A percentile compares a stretch with the other conserved stretches of the same genome.
Evolutionary conservation across 495 filamentous ascomycete species (phyloP).

Genomic region (Neurospora tetrasperma): DNA sequence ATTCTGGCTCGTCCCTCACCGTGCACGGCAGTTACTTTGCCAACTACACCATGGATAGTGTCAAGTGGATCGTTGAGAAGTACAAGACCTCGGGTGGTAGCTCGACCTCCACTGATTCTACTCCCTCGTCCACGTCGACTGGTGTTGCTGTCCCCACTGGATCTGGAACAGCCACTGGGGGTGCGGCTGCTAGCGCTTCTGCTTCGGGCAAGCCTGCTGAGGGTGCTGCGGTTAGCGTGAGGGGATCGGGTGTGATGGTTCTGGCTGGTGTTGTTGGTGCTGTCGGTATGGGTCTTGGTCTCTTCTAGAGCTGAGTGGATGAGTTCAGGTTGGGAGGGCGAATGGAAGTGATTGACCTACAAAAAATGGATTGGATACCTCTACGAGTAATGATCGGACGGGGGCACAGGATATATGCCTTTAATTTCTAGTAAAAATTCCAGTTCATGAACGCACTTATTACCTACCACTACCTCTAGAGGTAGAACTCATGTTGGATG

Average conservation of each 20-base stretch:
- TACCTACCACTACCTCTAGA: too few relatives aligned
- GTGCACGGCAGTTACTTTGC: slow-evolving; percentile 17
- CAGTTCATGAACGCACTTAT: not conserved
- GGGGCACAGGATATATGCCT: not conserved
- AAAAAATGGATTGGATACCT: not conserved
- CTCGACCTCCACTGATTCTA: not conserved
- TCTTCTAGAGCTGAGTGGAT: not conserved
- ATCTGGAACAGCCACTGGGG: not conserved
- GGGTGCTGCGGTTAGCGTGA: not conserved
- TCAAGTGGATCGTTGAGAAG: slow-evolving; percentile 13
- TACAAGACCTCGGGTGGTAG: slow-evolving; percentile 8
- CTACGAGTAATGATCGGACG: not conserved
- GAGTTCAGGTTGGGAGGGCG: not conserved
- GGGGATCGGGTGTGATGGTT: not conserved
- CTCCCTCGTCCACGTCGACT: not conserved
- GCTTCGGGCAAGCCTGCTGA: not conserved
- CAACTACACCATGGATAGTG: slow-evolving; percentile 12
- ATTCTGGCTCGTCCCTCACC: slow-evolving; percentile 6
- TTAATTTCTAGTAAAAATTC: not conserved
- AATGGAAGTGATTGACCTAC: not conserved
- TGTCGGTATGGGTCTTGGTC: not conserved
- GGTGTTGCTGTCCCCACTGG: not conserved
- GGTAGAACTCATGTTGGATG: not conserved
- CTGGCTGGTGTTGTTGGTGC: not conserved
- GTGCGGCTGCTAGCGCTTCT: not conserved